A percentile compares a stretch with the other conserved stretches of the same genome.
Evolutionary conservation across 2,329 filamentous ascomycete species (phyloP).

Genomic region (Juglanconis sp.): DNA sequence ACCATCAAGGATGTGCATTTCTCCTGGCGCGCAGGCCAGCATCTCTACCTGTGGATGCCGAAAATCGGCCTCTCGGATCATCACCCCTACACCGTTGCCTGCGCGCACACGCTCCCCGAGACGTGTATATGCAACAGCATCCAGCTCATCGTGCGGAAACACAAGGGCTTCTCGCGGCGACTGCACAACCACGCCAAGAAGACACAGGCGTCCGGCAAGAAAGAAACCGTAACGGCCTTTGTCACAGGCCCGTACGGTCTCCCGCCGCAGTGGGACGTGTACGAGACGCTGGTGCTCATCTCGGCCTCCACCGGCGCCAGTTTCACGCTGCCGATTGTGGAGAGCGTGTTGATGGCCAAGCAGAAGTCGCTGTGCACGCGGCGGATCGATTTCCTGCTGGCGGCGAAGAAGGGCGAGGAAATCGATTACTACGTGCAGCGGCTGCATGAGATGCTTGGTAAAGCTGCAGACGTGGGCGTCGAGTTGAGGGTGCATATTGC

Average conservation of each 20-base stretch:
- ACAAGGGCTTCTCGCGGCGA: slow-evolving; percentile 54
- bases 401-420: slow-evolving; percentile 50
- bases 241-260: slow-evolving; percentile 55
- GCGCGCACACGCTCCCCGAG: slow-evolving; percentile 46
- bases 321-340: slow-evolving; percentile 58
- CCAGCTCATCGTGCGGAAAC: slow-evolving; percentile 55
- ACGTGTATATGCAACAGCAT: slow-evolving; percentile 57
- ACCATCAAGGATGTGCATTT: slow-evolving; percentile 60
- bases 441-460: slow-evolving; percentile 42
- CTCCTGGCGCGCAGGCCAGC: slow-evolving; percentile 56
- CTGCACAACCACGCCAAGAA: slow-evolving; percentile 46
- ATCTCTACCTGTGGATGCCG: slow-evolving; percentile 60
- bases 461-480: slow-evolving; percentile 42
- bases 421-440: slow-evolving; percentile 53
- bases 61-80: slow-evolving; percentile 51
- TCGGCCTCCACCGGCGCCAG: slow-evolving; percentile 63
- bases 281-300: slow-evolving; percentile 57
- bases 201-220: slow-evolving; percentile 26
- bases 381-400: slow-evolving; percentile 50
- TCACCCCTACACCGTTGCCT: slow-evolving; percentile 62
- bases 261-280: slow-evolving; percentile 55
- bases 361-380: slow-evolving; percentile 43
- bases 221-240: slow-evolving; percentile 40
- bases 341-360: slow-evolving; percentile 45
- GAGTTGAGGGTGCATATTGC: slow-evolving; percentile 52